Evolutionary conservation across 1,284 basidiomycete genomes (phyloP), one percentile per base, ranked within the genome.

Genomic region (Malassezia pachydermatis): DNA sequence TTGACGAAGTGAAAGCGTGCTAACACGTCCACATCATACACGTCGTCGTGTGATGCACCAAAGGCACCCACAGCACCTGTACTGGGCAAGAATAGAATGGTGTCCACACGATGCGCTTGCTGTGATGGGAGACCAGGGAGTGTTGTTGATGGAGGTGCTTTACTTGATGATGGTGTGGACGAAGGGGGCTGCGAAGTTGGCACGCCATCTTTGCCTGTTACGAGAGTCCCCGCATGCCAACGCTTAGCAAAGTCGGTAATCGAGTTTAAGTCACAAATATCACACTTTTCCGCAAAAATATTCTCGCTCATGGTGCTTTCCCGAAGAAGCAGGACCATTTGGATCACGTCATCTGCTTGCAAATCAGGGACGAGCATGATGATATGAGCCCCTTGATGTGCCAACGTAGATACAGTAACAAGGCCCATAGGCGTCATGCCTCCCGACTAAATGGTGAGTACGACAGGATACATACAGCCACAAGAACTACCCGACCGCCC

Each of bases 211-310:
- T 17, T 10, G 23, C 30, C 27, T 40, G 29, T 10, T 10, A 14
- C 4, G 23, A 11, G 16, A 10, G n/a, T 19, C 5, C 63, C 65
- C 3, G 51, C 32, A 25, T 62, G 60, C 66, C 66, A 69, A 10
- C 54, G 41, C 33, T 54, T 48, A 7, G 57, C 54, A 34, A 69
- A 69, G 2, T 41, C 41, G 9, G 51, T 43, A 30, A 69, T 44
- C 16, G 57, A 57, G 24, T 42, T 32, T 9, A 63, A 33, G 13
- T 46, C 39, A 1, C 33, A 45, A n/a, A 67, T 37, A 33, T 69
- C 59, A 49, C 66, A 69, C 47, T 60, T 29, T 30, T 69, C 66
- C 2, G 66, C 66, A 37, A 60, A 69, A 19, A 69, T 58, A 22
- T 60, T 56, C 32, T 63, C 59, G 50, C 52, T 61, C 19, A 45